Percentiles rank a stretch among this genome's conserved stretches.
Evolutionary conservation across 768 basidiomycete species (phyloP).

Genomic region (Panus rudis): DNA sequence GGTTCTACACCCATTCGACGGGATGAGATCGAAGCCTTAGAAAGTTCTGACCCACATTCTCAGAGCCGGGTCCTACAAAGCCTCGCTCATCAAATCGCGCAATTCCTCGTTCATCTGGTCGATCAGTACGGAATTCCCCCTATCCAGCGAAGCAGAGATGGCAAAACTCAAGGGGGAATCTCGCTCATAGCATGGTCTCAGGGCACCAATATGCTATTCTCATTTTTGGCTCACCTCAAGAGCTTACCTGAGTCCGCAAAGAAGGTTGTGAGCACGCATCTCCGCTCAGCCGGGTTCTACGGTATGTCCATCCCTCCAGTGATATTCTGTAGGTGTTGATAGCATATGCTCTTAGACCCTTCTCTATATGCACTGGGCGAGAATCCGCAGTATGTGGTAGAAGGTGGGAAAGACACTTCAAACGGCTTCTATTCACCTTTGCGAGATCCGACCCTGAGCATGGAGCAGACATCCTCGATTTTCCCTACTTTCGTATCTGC

Average conservation of each 20-base stretch:
- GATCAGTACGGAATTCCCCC: conserved; percentile 21
- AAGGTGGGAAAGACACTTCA: not conserved
- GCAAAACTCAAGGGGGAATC: conserved; percentile 23
- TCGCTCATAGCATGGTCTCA: conserved; percentile 32
- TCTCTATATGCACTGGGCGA: no score
- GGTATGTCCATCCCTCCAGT: no score
- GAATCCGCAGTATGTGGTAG: not conserved
- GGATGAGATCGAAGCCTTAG: conserved; percentile 19
- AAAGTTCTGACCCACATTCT: conserved; percentile 20
- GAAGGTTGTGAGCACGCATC: no score
- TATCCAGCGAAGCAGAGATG: conserved; percentile 4
- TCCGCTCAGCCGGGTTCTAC: no score
- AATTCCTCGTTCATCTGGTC: conserved; percentile 28
- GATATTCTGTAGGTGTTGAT: no score
- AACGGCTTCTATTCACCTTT: conserved; percentile 1
- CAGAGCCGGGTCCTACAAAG: conserved; percentile 2
- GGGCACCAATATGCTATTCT: conserved; percentile 20
- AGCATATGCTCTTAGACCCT: no score
- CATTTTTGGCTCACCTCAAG: no score
- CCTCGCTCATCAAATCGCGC: conserved; percentile 22
- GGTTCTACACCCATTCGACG: conserved; percentile 28
- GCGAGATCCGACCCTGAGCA: not conserved
- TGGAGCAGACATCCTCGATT: no score
- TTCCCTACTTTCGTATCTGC: no score
- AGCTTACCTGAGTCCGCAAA: no score